Percentiles rank a stretch among this genome's conserved stretches.
Conservation (phyloP, 345 rosid species). For the Psidium friedrichsthalianum region DNA sequence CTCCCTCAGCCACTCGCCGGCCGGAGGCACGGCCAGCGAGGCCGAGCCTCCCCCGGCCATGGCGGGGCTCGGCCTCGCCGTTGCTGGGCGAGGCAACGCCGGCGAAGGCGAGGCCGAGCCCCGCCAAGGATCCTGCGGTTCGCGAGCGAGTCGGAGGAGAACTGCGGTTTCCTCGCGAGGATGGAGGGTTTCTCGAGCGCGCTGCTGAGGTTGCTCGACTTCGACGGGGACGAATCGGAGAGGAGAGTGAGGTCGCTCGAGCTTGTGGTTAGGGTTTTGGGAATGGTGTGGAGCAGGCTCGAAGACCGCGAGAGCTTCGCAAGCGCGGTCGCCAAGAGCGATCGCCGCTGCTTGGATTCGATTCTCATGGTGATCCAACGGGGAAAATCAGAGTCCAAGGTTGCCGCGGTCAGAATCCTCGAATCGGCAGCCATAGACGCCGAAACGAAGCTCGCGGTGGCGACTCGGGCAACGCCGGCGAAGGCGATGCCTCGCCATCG, state of each 20-base stretch:
- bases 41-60: no score
- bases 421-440: conserved; percentile 46
- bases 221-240: conserved; percentile 8
- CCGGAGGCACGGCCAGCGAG: no score
- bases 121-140: conserved; percentile 27
- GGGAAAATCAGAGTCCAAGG: conserved; percentile 34
- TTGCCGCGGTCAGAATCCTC: conserved; percentile 43
- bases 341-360: conserved; percentile 23
- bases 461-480: no score
- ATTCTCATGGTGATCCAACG: conserved; percentile 36
- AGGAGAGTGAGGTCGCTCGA: conserved; percentile 13
- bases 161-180: conserved; percentile 34
- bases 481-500: no score
- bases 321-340: conserved; percentile 22
- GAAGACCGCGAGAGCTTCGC: conserved; percentile 22
- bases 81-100: no score
- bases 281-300: conserved; percentile 17
- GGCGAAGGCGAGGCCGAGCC: no score
- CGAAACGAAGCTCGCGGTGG: conserved; percentile 33
- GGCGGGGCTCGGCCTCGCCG: no score
- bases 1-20: no score
- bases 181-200: conserved; percentile 32
- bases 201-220: conserved; percentile 39
- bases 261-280: conserved; percentile 36
- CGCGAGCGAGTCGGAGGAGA: conserved; percentile 45